These are phyloP conservation scores for Telopea speciosissima DNA, from an alignment of 177 flowering plant genomes.

Conservation along the genomic window DNA sequence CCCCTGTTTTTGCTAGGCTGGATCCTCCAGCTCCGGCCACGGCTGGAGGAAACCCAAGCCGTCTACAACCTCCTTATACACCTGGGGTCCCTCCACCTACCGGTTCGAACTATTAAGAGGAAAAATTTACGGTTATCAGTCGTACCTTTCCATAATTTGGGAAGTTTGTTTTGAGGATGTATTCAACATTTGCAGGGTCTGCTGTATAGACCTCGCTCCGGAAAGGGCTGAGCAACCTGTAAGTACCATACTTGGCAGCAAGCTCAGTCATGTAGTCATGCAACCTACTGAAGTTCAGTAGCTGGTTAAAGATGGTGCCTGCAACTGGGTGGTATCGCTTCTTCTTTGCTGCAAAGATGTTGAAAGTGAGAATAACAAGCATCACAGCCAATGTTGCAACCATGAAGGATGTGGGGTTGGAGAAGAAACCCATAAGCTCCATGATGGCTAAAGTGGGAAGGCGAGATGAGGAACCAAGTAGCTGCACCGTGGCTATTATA, in stretches of 20 bases:
- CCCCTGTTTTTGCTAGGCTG: no score
- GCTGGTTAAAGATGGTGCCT: constrained; percentile 20
- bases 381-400: background rate
- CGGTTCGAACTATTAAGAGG: no score
- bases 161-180: constrained; percentile 21
- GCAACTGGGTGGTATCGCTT: constrained; percentile 20
- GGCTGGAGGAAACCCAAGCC: no score
- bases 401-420: background rate
- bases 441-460: background rate
- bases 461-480: no score
- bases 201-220: constrained; percentile 17
- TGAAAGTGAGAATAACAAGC: background rate
- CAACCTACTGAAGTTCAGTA: constrained; percentile 18
- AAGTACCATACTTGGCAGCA: constrained; percentile 14
- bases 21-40: no score
- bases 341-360: background rate
- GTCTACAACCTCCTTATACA: no score
- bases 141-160: constrained; percentile 21
- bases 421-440: background rate
- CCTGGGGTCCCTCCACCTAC: no score
- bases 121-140: no score
- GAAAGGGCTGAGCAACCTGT: constrained; percentile 12
- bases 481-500: no score
- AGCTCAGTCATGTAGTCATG: constrained; percentile 20
- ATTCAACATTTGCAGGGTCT: constrained; percentile 18